Percentiles rank a stretch among this genome's conserved stretches.
phyloP scores from a whole-genome alignment of 306 rosid species.

The Quercus agrifolia region DNA sequence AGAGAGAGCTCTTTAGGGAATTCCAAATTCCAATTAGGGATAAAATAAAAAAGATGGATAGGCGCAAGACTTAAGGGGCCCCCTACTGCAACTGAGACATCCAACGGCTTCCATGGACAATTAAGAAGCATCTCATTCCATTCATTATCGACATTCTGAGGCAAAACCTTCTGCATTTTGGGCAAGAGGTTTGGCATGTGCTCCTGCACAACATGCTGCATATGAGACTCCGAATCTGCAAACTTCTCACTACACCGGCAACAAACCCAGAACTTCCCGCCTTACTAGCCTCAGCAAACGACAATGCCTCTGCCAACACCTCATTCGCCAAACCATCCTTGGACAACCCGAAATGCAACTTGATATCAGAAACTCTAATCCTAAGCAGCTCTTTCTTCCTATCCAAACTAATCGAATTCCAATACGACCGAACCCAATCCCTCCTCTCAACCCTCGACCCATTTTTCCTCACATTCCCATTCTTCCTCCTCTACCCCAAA shows the following conservation, averaged over 20 bases:
- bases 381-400: constrained; percentile 69
- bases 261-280: constrained; percentile 87
- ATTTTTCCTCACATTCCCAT: constrained; percentile 47
- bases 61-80: too few species aligned
- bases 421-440: constrained; percentile 64
- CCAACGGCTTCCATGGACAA: constrained; percentile 86
- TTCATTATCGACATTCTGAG: constrained; percentile 69
- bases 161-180: constrained; percentile 71
- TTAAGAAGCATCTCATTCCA: constrained; percentile 80
- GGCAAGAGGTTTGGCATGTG: constrained; percentile 75
- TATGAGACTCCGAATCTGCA: constrained; percentile 55
- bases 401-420: constrained; percentile 66
- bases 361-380: constrained; percentile 62
- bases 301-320: constrained; percentile 65
- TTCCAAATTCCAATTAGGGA: too few species aligned
- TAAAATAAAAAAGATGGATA: too few species aligned
- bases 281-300: constrained; percentile 55
- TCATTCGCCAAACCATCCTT: constrained; percentile 63
- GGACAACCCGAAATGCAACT: constrained; percentile 53
- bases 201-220: constrained; percentile 77
- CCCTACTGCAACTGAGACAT: constrained; percentile 52
- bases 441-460: constrained; percentile 68
- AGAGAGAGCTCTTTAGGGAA: too few species aligned
- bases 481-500: constrained; percentile 58
- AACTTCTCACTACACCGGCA: constrained; percentile 62